Evolutionary conservation across 2,329 filamentous ascomycete genomes (phyloP).

Genomic region (Malbranchea zuffiana): DNA sequence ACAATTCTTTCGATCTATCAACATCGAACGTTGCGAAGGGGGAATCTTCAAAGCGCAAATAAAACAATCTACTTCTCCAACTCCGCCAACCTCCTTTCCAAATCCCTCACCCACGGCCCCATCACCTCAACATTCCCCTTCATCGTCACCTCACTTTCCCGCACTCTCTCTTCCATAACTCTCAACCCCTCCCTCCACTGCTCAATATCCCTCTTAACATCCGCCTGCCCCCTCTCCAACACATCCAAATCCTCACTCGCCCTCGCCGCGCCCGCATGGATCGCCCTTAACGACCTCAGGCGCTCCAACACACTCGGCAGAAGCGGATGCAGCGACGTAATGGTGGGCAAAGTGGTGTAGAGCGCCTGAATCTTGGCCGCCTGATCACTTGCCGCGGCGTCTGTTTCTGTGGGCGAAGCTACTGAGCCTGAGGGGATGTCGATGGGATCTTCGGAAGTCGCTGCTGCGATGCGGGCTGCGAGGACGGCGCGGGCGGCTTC

Average conservation of each 20-base stretch:
- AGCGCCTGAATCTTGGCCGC: slow-evolving; percentile 80
- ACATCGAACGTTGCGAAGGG: no score
- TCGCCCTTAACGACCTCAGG: slow-evolving; percentile 66
- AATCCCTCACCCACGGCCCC: slow-evolving; percentile 74
- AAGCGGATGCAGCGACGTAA: slow-evolving; percentile 74
- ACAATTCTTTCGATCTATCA: no score
- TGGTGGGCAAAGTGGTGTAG: slow-evolving; percentile 77
- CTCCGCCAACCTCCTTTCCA: slow-evolving; percentile 65
- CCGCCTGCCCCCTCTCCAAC: slow-evolving; percentile 67
- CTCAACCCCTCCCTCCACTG: slow-evolving; percentile 74
- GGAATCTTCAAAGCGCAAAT: no score
- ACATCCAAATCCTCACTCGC: slow-evolving; percentile 67
- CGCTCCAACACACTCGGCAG: slow-evolving; percentile 78
- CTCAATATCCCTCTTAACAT: slow-evolving; percentile 72
- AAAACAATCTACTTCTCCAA: slow-evolving; percentile 32
- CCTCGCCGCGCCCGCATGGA: slow-evolving; percentile 77
- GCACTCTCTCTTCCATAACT: slow-evolving; percentile 65
- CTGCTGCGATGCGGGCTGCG: slow-evolving; percentile 27
- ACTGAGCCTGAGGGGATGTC: slow-evolving; percentile 21
- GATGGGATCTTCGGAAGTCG: slow-evolving; percentile 27
- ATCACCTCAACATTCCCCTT: slow-evolving; percentile 73
- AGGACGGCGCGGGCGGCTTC: slow-evolving; percentile 35
- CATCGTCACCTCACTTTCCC: slow-evolving; percentile 58
- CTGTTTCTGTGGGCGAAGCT: slow-evolving; percentile 40
- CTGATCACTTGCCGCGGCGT: slow-evolving; percentile 49